Percentiles rank a stretch among this genome's conserved stretches.
phyloP scores from a whole-genome alignment of 495 filamentous ascomycete genomes.

The Neurospora sp. region DNA sequence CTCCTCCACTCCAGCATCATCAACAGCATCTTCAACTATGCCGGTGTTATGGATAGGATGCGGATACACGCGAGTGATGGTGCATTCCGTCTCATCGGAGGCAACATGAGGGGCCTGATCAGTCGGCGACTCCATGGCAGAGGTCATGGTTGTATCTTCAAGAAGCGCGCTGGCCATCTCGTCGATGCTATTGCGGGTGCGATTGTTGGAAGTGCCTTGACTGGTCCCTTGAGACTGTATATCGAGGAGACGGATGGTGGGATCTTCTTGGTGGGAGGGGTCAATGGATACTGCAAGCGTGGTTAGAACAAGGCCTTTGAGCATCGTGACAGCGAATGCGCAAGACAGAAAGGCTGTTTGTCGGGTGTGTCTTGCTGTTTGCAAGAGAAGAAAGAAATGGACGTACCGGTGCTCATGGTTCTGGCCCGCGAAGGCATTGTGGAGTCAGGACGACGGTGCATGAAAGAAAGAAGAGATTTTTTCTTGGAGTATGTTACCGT shows the following conservation, averaged over 20 bases:
- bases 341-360: background rate
- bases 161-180: constrained; percentile 25
- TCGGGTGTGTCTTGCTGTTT: background rate
- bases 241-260: background rate
- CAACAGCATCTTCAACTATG: background rate
- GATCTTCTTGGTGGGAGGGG: background rate
- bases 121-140: background rate
- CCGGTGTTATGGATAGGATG: background rate
- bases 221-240: background rate
- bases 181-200: constrained; percentile 18
- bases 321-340: background rate
- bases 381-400: background rate
- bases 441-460: background rate
- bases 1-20: background rate
- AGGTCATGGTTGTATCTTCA: constrained; percentile 12
- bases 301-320: background rate
- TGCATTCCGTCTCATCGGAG: background rate
- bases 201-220: background rate
- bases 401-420: background rate
- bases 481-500: constrained; percentile 6
- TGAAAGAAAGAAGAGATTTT: constrained; percentile 5
- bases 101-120: background rate
- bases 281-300: background rate
- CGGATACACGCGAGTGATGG: background rate
- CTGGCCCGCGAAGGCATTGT: background rate